Evolutionary conservation across 129 eudicot species (phyloP).

Genomic region (Rutidosis leptorrhynchoides): DNA sequence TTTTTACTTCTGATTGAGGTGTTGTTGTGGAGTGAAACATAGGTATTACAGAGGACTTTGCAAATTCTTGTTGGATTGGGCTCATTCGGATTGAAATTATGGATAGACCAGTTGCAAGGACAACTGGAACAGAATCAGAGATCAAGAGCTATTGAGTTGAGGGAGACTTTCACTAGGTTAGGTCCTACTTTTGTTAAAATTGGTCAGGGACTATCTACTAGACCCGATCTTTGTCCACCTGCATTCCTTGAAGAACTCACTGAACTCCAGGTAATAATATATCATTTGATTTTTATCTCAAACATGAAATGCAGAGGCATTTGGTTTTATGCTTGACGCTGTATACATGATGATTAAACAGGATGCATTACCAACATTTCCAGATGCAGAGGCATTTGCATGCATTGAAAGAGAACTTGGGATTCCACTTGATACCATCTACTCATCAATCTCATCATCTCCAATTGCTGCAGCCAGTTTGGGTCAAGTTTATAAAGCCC

Average conservation of each 20-base stretch:
- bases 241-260: constrained; percentile 92
- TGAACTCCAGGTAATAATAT: constrained; percentile 66
- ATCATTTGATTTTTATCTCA: constrained; percentile 4
- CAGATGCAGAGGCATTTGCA: constrained; percentile 83
- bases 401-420: constrained; percentile 92
- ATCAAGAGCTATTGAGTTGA: constrained; percentile 59
- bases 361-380: constrained; percentile 97
- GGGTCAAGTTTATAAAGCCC: constrained; percentile 96
- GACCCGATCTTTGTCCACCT: constrained; percentile 93
- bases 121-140: constrained; percentile 54
- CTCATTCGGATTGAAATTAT: constrained; percentile 61
- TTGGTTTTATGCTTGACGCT: constrained; percentile 12
- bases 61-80: constrained; percentile 65
- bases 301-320: too few relatives aligned
- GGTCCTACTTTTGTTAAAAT: constrained; percentile 97
- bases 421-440: constrained; percentile 69
- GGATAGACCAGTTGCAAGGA: constrained; percentile 72
- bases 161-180: constrained; percentile 64
- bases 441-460: constrained; percentile 75
- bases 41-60: constrained; percentile 61
- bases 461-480: constrained; percentile 99
- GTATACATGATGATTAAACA: constrained; percentile 32
- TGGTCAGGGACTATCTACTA: constrained; percentile 93
- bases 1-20: neutral
- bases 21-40: constrained; percentile 4